These are phyloP conservation scores for Coniferiporia sulphurascens DNA, from an alignment of 1,284 basidiomycete species.

Conservation along the genomic window DNA sequence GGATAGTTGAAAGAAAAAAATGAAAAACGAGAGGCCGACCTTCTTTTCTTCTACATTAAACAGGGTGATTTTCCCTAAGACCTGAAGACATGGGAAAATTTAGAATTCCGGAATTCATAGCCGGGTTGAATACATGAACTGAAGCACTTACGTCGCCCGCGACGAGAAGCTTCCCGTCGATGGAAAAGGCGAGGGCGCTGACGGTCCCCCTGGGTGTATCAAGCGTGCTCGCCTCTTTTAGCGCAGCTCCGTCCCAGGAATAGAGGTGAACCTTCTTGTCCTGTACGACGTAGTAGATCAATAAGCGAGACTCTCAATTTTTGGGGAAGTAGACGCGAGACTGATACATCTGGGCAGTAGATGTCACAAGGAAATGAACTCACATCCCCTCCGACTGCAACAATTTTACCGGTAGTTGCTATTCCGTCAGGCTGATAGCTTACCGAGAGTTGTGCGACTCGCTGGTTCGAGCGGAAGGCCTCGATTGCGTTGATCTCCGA, in stretches of 20 bases:
- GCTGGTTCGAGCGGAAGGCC: constrained; percentile 63
- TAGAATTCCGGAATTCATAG: background rate
- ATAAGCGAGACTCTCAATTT: background rate
- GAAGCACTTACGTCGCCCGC: constrained; percentile 64
- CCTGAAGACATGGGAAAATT: constrained; percentile 37
- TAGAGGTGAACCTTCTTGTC: constrained; percentile 74
- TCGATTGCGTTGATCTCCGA: constrained; percentile 66
- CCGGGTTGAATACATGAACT: background rate
- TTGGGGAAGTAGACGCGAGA: background rate
- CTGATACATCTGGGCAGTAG: background rate
- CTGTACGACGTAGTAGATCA: constrained; percentile 31
- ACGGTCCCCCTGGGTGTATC: constrained; percentile 71
- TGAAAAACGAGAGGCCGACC: constrained; percentile 31
- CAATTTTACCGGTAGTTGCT: constrained; percentile 43
- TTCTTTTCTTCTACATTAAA: constrained; percentile 68
- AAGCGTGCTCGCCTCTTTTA: constrained; percentile 53
- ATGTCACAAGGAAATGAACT: constrained; percentile 1
- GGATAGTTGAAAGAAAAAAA: background rate
- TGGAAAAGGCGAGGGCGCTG: constrained; percentile 77
- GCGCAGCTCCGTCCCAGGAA: constrained; percentile 59
- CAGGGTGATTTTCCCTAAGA: constrained; percentile 74
- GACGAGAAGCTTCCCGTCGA: constrained; percentile 71
- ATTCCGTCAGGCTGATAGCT: constrained; percentile 55
- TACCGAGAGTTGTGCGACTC: constrained; percentile 49
- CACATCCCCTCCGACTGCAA: constrained; percentile 78